phyloP scores from a whole-genome alignment of 2,329 filamentous ascomycete species.

The Botrytis aclada region DNA sequence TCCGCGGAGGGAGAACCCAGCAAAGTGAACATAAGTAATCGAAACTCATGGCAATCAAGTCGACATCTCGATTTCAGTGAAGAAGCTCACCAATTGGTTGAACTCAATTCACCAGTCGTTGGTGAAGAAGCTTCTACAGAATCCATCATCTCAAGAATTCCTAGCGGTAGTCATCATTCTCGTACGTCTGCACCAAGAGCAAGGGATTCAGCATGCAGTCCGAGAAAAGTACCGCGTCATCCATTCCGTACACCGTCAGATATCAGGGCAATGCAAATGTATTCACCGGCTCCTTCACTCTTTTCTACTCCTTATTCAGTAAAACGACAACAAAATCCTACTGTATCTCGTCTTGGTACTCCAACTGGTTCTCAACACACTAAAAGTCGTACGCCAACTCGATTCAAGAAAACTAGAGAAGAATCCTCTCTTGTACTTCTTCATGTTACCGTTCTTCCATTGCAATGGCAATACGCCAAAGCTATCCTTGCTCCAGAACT shows the following conservation, averaged over 20 bases:
- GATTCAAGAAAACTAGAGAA: constrained; percentile 55
- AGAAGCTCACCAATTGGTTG: constrained; percentile 27
- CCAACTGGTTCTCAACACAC: constrained; percentile 40
- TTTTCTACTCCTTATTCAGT: constrained; percentile 53
- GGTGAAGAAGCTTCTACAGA: constrained; percentile 37
- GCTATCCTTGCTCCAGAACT: constrained; percentile 48
- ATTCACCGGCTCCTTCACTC: constrained; percentile 59
- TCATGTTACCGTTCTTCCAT: constrained; percentile 72
- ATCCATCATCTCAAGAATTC: constrained; percentile 46
- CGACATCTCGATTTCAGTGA: constrained; percentile 6
- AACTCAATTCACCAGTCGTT: constrained; percentile 31
- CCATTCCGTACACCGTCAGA: constrained; percentile 68
- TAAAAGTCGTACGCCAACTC: constrained; percentile 47
- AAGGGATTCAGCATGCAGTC: constrained; percentile 44
- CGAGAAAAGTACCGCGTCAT: constrained; percentile 53
- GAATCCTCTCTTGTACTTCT: constrained; percentile 70
- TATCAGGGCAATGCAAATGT: constrained; percentile 69
- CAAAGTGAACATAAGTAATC: not conserved
- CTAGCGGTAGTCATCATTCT: constrained; percentile 36
- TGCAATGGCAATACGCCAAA: constrained; percentile 62
- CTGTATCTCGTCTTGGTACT: constrained; percentile 57
- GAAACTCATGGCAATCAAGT: constrained; percentile 12
- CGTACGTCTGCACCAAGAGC: constrained; percentile 35
- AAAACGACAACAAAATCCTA: constrained; percentile 46
- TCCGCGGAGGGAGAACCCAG: constrained; percentile 30